phyloP scores from a whole-genome alignment of 2,329 filamentous ascomycete species.

The Cordyceps tenuipes region DNA sequence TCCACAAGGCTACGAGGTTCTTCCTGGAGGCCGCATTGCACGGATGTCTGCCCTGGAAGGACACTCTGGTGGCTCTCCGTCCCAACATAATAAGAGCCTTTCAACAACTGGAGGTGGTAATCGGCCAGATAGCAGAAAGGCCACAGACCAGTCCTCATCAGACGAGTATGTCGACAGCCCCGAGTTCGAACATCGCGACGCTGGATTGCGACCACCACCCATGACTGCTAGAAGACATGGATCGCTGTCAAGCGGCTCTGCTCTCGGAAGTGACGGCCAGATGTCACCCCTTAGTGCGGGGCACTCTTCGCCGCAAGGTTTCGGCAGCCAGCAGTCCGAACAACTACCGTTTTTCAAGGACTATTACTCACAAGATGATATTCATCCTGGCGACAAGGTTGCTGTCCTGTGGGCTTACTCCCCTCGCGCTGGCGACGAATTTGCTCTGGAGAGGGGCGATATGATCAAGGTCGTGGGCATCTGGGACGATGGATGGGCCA shows the following conservation, averaged over 20 bases:
- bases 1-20: constrained; percentile 58
- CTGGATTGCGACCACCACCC: constrained; percentile 50
- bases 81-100: constrained; percentile 37
- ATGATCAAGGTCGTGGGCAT: constrained; percentile 98
- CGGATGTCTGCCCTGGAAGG: constrained; percentile 92
- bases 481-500: constrained; percentile 99
- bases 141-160: constrained; percentile 56
- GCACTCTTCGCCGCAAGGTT: constrained; percentile 75
- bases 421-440: constrained; percentile 87
- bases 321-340: constrained; percentile 86
- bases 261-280: constrained; percentile 60
- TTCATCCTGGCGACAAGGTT: constrained; percentile 83
- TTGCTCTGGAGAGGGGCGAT: constrained; percentile 84
- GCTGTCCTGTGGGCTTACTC: constrained; percentile 95
- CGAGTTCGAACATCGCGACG: constrained; percentile 52
- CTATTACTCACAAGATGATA: constrained; percentile 96
- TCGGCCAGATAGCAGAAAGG: constrained; percentile 35
- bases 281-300: constrained; percentile 68
- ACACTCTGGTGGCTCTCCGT: constrained; percentile 54
- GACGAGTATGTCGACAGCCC: constrained; percentile 66
- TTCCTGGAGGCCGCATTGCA: constrained; percentile 83
- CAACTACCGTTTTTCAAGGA: constrained; percentile 96
- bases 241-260: constrained; percentile 82
- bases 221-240: constrained; percentile 62
- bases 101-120: constrained; percentile 21